A percentile compares a stretch with the other conserved stretches of the same genome.
These are phyloP conservation scores for Leccinum longicurvipes DNA, from an alignment of 768 basidiomycete species.

Conservation along the genomic window DNA sequence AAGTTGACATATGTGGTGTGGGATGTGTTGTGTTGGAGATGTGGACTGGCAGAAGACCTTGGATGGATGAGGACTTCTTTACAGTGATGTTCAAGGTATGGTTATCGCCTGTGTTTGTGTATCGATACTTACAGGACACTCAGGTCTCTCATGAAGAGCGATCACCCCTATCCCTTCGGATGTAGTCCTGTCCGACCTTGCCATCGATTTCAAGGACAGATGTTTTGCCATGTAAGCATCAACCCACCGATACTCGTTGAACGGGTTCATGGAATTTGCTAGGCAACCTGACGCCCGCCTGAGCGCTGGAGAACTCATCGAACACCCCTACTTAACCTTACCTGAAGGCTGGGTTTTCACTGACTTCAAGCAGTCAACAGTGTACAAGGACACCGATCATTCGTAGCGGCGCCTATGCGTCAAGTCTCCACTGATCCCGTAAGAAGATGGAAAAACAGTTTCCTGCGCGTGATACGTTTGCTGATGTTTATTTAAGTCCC, in stretches of 20 bases:
- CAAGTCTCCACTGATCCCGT: too few relatives aligned
- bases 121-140: background rate
- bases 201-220: constrained; percentile 79
- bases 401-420: too few relatives aligned
- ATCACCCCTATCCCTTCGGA: constrained; percentile 90
- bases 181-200: constrained; percentile 68
- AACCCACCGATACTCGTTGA: background rate
- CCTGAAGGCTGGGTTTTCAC: constrained; percentile 74
- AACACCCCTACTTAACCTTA: constrained; percentile 74
- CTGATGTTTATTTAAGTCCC: too few relatives aligned
- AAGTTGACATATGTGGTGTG: constrained; percentile 98
- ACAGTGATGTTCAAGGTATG: constrained; percentile 93
- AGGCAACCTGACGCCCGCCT: constrained; percentile 86
- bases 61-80: constrained; percentile 86
- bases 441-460: too few relatives aligned
- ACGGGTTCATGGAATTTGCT: constrained; percentile 3
- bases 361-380: constrained; percentile 34
- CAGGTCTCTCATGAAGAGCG: constrained; percentile 83
- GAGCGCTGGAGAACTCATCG: constrained; percentile 70
- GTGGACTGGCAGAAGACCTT: constrained; percentile 96
- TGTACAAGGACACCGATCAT: constrained; percentile 15
- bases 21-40: constrained; percentile 99
- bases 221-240: constrained; percentile 83
- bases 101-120: background rate
- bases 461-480: too few relatives aligned